Evolutionary conservation across 2,329 filamentous ascomycete genomes (phyloP), one percentile per base, ranked within the genome.

Genomic region (Aspergillus sp.): DNA sequence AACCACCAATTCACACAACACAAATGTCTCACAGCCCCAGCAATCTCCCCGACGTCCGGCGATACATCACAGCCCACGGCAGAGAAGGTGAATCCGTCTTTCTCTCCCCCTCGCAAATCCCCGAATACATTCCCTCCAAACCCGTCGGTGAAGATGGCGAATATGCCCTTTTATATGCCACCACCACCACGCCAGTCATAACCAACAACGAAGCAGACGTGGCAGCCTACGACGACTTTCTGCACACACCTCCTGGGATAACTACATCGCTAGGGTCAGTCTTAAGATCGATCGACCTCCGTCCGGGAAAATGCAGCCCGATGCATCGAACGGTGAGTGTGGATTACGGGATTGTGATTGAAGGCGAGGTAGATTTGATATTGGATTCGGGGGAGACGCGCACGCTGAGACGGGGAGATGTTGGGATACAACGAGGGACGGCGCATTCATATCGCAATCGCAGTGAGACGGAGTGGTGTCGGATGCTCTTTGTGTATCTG

Each of bases 21-120:
- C 31, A 30, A 34, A 7, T 12, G 19, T 57, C 52, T 28, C 51
- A 35, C 32, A 51, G 37, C 44, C 19, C 43, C 33, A 62, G 59
- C 46, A 44, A 55, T 32, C 61, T 60, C 48, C 62, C 60, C 3
- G 46, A 49, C 26, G 61, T 62, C 45, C 60, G 62, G 46, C 66
- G 67, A 41, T 64, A 58, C 48, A 69, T 69, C 41, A 70, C 66
- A 19, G 63, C 61, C 13, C 65, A 70, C 59, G 58, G 58, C 46
- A 51, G 49, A 27, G 60, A 61, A 13, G 65, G 65, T 41, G 59
- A 65, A 46, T 59, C 63, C 27, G 50, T 68, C n/a, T 67, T 69
- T 49, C 42, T 63, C 11, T 58, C 62, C 37, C 50, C 58, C 40
- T 54, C 59, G 3, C 61, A 61, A 45, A 43, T 65, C n/a, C 60